These are phyloP conservation scores for Colletotrichum sp. DNA, from an alignment of 2,329 filamentous ascomycete genomes.

Conservation along the genomic window DNA sequence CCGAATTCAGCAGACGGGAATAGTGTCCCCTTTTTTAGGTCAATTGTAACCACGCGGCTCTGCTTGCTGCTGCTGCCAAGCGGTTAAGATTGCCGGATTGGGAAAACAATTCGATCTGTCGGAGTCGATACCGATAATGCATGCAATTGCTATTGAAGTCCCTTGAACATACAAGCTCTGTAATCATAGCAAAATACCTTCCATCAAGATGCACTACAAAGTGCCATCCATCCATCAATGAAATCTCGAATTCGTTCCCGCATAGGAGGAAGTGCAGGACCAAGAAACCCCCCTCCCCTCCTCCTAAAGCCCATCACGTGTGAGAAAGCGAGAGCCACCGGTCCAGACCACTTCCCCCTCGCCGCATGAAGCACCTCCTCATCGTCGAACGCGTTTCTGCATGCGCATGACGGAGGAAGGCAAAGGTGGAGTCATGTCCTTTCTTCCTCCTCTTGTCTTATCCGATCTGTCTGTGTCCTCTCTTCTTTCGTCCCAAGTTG, in stretches of 20 bases:
- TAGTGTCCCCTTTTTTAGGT: not conserved
- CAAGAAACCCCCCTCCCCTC: not conserved
- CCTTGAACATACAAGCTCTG: not conserved
- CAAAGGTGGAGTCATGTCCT: slow-evolving; percentile 2
- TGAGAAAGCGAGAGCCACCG: slow-evolving; percentile 11
- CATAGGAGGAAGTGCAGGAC: not conserved
- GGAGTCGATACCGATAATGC: not conserved
- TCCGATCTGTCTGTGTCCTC: not conserved
- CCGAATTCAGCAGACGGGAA: not conserved
- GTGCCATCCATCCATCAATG: not conserved
- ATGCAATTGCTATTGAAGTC: not conserved
- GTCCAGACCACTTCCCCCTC: not conserved
- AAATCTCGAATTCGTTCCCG: not conserved
- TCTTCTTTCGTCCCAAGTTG: slow-evolving; percentile 4
- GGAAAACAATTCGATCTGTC: not conserved
- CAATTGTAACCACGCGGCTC: not conserved
- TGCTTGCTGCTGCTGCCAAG: not conserved
- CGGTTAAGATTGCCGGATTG: not conserved
- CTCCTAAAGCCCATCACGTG: not conserved
- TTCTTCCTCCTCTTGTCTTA: not conserved
- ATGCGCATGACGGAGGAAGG: slow-evolving; percentile 10
- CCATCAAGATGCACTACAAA: not conserved
- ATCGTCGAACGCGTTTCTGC: slow-evolving; percentile 14
- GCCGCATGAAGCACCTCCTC: slow-evolving; percentile 14
- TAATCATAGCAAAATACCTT: not conserved